Base-by-base conservation (phyloP, 2,329 filamentous ascomycete species). In the Cladorrhinum sp. region DNA sequence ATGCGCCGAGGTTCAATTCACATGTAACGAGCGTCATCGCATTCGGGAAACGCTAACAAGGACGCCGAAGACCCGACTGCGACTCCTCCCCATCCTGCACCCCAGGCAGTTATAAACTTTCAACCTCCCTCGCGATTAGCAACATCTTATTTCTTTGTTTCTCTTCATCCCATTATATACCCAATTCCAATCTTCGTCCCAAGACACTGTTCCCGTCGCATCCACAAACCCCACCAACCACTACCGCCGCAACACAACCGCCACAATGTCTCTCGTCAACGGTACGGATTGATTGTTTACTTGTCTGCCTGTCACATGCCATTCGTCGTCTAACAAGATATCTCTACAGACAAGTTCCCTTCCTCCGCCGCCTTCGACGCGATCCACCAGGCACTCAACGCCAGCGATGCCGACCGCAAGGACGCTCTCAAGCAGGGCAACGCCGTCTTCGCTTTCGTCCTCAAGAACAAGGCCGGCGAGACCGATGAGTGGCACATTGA, bases 401-500 rank as follows among this genome's bases (percentile, higher is more conserved):
- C 82, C 70, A 85, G 84, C 75, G 86, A 90, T 25, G 83, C 84
- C 66, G 90, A 92, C 78, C 89, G 73, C 65, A 79, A 96, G 79
- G 88, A 92, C 67, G 93, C 93, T 68, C 88, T 98, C 76, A 93
- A 96, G 78, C 86, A 92, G 74, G 93, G 87, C 73, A 89, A 89
- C 70, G 92, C 90, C 63, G 81, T 98, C 75, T 97, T 96, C 75
- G 88, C 88, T 63, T 98, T 99, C 79, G 92, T 86, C 58, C 81
- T 99, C 67, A 98, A 96, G 84, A 99, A 99, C 83, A 77, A 80
- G 61, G 82, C 82, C 23, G 92, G 91, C 69, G 85, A 93, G 75
- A 87, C 87, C 61, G 87, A 91, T 71, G 90, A 86, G 78, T 99
- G 95, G 95, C 86, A 96, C 80, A 91, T 99, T 69, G 95, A 99